Conservation (phyloP, 2,329 filamentous ascomycete genomes). For the Pseudocercospora pini-densiflorae region DNA sequence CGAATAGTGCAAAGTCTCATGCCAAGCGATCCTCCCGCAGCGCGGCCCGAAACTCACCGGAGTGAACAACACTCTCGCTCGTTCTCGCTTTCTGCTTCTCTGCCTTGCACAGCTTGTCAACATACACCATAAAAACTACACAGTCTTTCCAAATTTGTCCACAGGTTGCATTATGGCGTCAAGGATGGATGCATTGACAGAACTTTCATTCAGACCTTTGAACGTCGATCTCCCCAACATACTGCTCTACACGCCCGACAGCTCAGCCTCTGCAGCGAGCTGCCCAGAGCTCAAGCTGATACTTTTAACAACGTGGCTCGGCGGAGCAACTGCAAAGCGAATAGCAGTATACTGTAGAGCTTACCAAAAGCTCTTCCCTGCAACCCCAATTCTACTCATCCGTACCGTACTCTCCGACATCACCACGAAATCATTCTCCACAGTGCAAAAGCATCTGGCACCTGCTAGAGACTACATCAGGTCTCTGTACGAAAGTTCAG, state of each 20-base stretch:
- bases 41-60: background rate
- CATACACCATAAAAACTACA: background rate
- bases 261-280: background rate
- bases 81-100: background rate
- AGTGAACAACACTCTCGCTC: background rate
- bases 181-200: background rate
- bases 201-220: background rate
- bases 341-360: background rate
- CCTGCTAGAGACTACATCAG: background rate
- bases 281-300: background rate
- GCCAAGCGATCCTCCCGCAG: background rate
- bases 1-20: background rate
- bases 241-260: background rate
- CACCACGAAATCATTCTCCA: background rate
- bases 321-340: background rate
- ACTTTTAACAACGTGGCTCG: background rate
- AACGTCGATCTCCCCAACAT: background rate
- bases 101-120: background rate
- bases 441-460: background rate
- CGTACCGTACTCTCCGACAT: background rate
- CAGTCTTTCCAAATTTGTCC: background rate
- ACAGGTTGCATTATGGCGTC: background rate
- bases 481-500: background rate
- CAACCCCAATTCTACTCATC: background rate
- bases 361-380: background rate